These are phyloP conservation scores for Starmerella apicola DNA, from an alignment of 805 yeast genomes.

Conservation along the genomic window DNA sequence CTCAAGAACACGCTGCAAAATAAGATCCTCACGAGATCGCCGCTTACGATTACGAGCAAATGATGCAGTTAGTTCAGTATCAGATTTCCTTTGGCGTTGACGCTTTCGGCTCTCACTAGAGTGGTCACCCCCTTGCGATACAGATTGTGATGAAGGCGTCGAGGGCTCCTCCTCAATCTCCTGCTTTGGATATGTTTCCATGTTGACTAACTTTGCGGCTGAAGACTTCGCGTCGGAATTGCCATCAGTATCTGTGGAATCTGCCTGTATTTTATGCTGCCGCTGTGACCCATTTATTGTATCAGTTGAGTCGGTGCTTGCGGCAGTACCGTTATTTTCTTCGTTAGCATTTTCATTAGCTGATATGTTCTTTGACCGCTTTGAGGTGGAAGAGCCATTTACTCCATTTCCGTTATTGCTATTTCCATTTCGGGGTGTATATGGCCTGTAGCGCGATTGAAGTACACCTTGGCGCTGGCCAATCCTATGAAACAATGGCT, in stretches of 20 bases:
- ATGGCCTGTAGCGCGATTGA: slow-evolving; percentile 12
- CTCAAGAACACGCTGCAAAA: slow-evolving; percentile 31
- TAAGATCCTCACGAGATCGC: slow-evolving; percentile 30
- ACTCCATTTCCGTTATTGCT: slow-evolving; percentile 20
- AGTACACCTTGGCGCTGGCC: slow-evolving; percentile 11
- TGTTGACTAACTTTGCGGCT: background rate
- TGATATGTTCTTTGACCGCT: background rate
- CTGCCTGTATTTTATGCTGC: background rate
- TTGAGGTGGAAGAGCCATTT: slow-evolving; percentile 18
- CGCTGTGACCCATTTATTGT: too few species aligned
- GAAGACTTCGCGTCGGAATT: background rate
- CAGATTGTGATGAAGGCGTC: background rate
- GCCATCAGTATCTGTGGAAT: background rate
- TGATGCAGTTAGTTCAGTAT: slow-evolving; percentile 2
- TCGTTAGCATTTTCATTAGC: background rate
- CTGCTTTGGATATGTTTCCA: background rate
- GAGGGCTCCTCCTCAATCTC: background rate
- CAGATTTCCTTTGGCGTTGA: slow-evolving; percentile 2
- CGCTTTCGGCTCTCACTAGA: slow-evolving; percentile 1
- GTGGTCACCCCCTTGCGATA: background rate
- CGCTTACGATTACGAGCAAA: slow-evolving; percentile 18
- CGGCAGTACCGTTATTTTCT: background rate
- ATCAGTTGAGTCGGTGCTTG: background rate
- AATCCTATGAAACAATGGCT: slow-evolving; percentile 59
- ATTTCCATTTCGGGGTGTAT: slow-evolving; percentile 23